Conservation (phyloP, 108 stramenopile species). For the Cyclotella distinguenda region DNA sequence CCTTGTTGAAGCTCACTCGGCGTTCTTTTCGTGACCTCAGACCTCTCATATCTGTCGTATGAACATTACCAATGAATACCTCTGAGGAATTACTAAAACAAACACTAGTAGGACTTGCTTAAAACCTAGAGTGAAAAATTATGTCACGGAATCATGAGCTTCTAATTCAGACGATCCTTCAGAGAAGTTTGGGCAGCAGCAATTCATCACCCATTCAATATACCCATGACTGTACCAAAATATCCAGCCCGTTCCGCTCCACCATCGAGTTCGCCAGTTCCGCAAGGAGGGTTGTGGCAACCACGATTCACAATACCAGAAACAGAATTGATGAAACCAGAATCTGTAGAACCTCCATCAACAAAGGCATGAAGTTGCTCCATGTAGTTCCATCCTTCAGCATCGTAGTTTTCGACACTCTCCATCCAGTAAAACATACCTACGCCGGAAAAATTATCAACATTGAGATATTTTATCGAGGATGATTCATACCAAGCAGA, state of each 20-base stretch:
- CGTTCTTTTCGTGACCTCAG: too few relatives aligned
- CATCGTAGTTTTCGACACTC: conserved; percentile 39
- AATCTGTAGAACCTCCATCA: conserved; percentile 33
- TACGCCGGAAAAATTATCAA: too few relatives aligned
- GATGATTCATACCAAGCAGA: too few relatives aligned
- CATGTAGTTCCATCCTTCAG: conserved; percentile 42
- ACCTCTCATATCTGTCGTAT: too few relatives aligned
- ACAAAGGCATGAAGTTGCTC: conserved; percentile 41
- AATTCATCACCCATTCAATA: not conserved
- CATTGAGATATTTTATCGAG: too few relatives aligned
- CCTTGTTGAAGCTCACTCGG: too few relatives aligned
- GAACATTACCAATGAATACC: too few relatives aligned
- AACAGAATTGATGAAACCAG: conserved; percentile 40
- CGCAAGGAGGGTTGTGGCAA: conserved; percentile 42
- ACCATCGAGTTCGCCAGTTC: conserved; percentile 26
- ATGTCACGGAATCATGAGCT: too few relatives aligned
- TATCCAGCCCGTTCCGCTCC: conserved; percentile 5
- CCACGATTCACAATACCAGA: conserved; percentile 43
- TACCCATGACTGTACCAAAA: conserved; percentile 4
- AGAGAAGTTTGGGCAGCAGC: not conserved
- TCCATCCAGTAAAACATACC: conserved; percentile 52
- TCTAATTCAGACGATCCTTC: too few relatives aligned
- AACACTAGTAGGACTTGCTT: too few relatives aligned
- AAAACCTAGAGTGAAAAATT: too few relatives aligned
- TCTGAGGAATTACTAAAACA: too few relatives aligned